Conservation (phyloP, 2,329 filamentous ascomycete genomes). For the Pleurostoma richardsiae region DNA sequence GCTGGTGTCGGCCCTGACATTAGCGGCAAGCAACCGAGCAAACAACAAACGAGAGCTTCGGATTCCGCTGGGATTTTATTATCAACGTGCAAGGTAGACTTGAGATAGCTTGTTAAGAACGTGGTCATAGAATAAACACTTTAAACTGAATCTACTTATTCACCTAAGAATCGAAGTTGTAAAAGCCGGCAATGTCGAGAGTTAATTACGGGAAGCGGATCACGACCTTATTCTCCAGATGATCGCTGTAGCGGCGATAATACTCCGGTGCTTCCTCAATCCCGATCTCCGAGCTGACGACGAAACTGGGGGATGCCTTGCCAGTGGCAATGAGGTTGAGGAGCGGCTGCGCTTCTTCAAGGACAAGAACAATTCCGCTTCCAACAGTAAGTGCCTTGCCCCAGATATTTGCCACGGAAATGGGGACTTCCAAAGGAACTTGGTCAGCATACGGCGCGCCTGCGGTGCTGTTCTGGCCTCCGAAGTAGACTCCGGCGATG, state of each 20-base stretch:
- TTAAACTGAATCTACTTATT: no score
- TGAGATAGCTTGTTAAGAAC: no score
- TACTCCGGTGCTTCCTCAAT: slow-evolving; percentile 4
- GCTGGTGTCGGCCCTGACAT: no score
- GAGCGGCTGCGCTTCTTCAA: background rate
- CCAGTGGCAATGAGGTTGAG: slow-evolving; percentile 58
- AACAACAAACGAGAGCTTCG: no score
- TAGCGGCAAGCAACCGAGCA: no score
- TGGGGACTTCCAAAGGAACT: background rate
- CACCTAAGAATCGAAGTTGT: no score
- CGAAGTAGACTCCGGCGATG: slow-evolving; percentile 45
- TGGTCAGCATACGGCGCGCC: background rate
- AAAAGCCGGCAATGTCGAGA: no score
- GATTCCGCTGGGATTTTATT: no score
- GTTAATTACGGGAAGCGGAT: background rate
- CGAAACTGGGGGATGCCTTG: slow-evolving; percentile 61
- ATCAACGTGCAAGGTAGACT: no score
- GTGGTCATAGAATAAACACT: no score
- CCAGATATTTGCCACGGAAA: background rate
- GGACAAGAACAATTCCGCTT: background rate
- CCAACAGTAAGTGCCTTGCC: background rate
- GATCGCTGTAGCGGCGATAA: slow-evolving; percentile 1
- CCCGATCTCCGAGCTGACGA: slow-evolving; percentile 32
- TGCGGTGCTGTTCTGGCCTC: background rate
- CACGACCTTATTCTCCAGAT: slow-evolving; percentile 3